These are phyloP conservation scores for Mycosphaerelloides madeirae DNA, from an alignment of 2,329 filamentous ascomycete species.

Conservation along the genomic window DNA sequence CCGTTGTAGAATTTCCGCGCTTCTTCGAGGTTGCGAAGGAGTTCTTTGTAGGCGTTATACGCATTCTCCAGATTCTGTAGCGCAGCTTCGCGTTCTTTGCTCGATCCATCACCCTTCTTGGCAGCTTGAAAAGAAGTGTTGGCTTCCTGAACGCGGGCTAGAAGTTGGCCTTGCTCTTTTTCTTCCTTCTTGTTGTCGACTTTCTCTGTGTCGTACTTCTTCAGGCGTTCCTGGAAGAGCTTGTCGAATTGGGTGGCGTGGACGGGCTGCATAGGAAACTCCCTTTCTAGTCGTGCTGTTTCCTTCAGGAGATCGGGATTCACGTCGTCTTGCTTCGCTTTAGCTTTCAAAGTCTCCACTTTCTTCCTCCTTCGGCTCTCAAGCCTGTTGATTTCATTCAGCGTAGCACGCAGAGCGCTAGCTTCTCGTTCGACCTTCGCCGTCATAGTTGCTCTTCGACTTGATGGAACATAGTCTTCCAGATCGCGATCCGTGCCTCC, in stretches of 20 bases:
- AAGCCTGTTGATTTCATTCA: constrained; percentile 79
- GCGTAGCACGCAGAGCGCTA: constrained; percentile 67
- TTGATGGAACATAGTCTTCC: constrained; percentile 85
- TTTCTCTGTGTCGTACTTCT: constrained; percentile 74
- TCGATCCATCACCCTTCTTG: constrained; percentile 61
- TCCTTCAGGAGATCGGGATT: constrained; percentile 75
- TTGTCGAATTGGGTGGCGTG: constrained; percentile 87
- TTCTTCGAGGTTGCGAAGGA: constrained; percentile 83
- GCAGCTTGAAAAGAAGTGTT: constrained; percentile 75
- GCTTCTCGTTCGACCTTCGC: constrained; percentile 76
- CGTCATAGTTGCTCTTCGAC: constrained; percentile 71
- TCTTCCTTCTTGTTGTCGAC: constrained; percentile 67
- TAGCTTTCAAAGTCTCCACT: constrained; percentile 72
- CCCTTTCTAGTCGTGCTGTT: constrained; percentile 76
- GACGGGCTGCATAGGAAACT: constrained; percentile 77
- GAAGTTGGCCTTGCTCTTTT: constrained; percentile 69
- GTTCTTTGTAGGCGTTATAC: constrained; percentile 94
- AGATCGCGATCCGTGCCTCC: constrained; percentile 74
- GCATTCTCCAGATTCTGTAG: constrained; percentile 85
- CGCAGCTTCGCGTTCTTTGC: constrained; percentile 74
- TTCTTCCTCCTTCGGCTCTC: constrained; percentile 76
- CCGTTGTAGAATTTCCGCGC: constrained; percentile 97
- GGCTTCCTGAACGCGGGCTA: constrained; percentile 65
- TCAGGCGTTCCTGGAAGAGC: constrained; percentile 78
- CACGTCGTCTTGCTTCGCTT: constrained; percentile 82